Conservation (phyloP, 768 basidiomycete genomes). For the Pisolithus orientalis region DNA sequence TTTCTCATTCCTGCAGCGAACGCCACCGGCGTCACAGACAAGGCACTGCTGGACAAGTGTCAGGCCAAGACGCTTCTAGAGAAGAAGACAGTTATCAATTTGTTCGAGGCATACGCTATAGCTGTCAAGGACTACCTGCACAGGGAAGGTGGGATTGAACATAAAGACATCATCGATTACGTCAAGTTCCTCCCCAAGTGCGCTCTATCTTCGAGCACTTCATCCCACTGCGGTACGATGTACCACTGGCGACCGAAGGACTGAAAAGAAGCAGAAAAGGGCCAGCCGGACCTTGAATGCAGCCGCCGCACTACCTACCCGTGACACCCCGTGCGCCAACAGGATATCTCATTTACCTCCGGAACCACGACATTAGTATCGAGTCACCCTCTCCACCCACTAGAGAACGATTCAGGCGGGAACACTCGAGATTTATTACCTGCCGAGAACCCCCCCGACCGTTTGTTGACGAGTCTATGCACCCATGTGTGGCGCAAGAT, state of each 20-base stretch:
- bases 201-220: conserved; percentile 50
- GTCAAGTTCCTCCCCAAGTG: conserved; percentile 63
- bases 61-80: conserved; percentile 49
- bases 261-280: neutral
- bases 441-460: conserved; percentile 49
- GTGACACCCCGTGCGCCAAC: neutral
- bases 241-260: neutral
- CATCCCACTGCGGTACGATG: conserved; percentile 7
- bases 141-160: conserved; percentile 36
- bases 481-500: conserved; percentile 45
- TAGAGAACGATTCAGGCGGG: neutral
- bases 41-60: conserved; percentile 20
- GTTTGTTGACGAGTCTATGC: conserved; percentile 53
- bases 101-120: conserved; percentile 61
- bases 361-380: neutral
- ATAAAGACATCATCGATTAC: conserved; percentile 53
- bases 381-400: neutral
- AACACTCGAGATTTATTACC: conserved; percentile 24
- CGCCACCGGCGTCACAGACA: conserved; percentile 3
- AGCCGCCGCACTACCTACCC: neutral
- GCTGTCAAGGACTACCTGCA: conserved; percentile 66
- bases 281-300: neutral
- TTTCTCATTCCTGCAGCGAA: neutral
- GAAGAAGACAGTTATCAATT: conserved; percentile 64
- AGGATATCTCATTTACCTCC: conserved; percentile 10